Conservation (phyloP, 208 protist genomes). For the Polymyxa betae region DNA sequence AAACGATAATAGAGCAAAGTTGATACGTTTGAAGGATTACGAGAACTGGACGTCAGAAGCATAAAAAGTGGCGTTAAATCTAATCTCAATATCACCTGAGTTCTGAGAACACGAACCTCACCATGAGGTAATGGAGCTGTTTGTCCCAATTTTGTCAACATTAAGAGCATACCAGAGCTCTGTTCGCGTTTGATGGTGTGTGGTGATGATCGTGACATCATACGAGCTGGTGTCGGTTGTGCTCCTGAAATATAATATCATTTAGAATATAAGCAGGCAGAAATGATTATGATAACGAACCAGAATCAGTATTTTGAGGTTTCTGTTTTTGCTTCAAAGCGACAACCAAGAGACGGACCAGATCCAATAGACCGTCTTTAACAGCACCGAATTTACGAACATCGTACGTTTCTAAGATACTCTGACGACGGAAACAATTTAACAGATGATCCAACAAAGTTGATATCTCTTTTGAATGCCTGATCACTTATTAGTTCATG, state of each 20-base stretch:
- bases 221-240: background rate
- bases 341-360: background rate
- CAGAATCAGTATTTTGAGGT: background rate
- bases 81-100: background rate
- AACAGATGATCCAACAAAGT: background rate
- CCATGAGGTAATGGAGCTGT: background rate
- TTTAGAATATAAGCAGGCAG: background rate
- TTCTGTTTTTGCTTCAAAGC: conserved; percentile 18
- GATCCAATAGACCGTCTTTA: background rate
- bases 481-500: background rate
- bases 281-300: background rate
- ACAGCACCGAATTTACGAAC: background rate
- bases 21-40: too few species aligned
- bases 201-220: background rate
- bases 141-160: conserved; percentile 1
- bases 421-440: background rate
- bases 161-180: conserved; percentile 48
- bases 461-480: background rate
- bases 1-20: too few species aligned
- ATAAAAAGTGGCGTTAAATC: too few species aligned
- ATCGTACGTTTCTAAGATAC: conserved; percentile 29
- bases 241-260: background rate
- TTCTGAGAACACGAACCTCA: background rate
- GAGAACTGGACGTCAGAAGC: too few species aligned
- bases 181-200: conserved; percentile 32